Evolutionary conservation across 192 early-diverging fungal species (phyloP), one percentile per base, ranked within the genome.

Genomic region (Lobosporangium transversale): DNA sequence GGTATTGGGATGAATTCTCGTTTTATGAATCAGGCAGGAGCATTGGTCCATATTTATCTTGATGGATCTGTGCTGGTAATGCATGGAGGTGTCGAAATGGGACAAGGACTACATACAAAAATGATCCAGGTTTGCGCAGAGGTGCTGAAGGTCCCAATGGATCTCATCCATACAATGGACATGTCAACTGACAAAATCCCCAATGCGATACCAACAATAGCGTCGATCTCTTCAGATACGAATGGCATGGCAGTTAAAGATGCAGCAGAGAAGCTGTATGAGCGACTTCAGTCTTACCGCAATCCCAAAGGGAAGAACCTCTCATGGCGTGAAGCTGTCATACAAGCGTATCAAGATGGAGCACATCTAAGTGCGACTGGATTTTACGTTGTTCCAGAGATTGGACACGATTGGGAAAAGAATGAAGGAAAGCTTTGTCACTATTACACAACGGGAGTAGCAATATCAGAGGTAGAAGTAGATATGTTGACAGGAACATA

Each of bases 81-180:
- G 11, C 93, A 95, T 68, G 93, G 91, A 62, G 91, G 92, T 30
- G 89, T 91, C 15, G 93, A 96, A 62, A 94, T 96, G 92, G 94
- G 94, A 31, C 94, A 96, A 76, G 94, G 94, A 9, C 70, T 96
- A 58, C 89, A 95, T 61, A 96, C 93, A 20, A 96, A 96, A 80
- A 91, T 94, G 90, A 80, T 91, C 29, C 89, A 91, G 82, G 80
- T 96, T 37, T 91, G 91, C 18, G 90, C 93, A 11, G 88, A 94
- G 68, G 88, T 86, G 1, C 85, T 96, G 30, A 76, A 81, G 20
- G 66, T 96, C 53, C 89, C 93, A 8, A 71, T 93, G 20, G 76
- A 81, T 17, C 62, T 81, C 24, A 81, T 94, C 15, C 89, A 90
- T 62, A 59, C 76, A 45, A 67, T 81, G 54, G 80, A 81, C 70